Conservation (phyloP, 169 alveolate genomes). For the Cryptosporidium sp. region DNA sequence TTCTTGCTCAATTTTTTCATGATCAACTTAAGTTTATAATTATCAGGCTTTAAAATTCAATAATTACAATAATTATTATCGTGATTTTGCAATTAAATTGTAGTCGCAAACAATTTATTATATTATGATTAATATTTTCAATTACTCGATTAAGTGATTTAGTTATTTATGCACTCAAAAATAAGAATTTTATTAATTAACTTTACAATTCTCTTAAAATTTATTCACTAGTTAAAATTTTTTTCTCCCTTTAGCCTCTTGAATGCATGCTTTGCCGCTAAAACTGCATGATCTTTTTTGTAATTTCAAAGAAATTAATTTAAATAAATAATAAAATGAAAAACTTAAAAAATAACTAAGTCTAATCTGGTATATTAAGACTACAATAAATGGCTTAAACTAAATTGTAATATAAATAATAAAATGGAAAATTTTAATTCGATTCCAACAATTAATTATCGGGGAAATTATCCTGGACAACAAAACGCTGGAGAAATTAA, state of each 20-base stretch:
- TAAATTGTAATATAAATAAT: not conserved
- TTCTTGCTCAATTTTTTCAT: not conserved
- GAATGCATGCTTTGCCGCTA: slow-evolving; percentile 42
- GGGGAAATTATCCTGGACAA: slow-evolving; percentile 69
- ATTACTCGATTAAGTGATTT: not conserved
- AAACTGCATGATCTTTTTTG: slow-evolving; percentile 48
- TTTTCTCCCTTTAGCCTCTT: not conserved
- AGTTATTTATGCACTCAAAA: not conserved
- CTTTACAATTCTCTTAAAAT: not conserved
- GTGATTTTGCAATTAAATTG: not conserved
- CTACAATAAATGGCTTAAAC: not conserved
- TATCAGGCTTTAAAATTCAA: too few relatives aligned
- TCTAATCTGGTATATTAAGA: not conserved
- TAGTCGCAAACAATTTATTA: too few relatives aligned
- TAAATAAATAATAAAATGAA: not conserved
- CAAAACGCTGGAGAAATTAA: not conserved
- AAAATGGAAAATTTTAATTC: slow-evolving; percentile 25
- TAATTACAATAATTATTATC: not conserved
- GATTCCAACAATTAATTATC: slow-evolving; percentile 33
- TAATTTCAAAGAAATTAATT: not conserved
- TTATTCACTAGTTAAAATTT: too few relatives aligned
- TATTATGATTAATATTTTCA: not conserved
- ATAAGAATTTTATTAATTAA: too few relatives aligned
- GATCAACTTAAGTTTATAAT: not conserved
- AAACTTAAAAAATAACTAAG: not conserved